phyloP scores from a whole-genome alignment of 2,329 filamentous ascomycete species.

The Falciphora oryzae region DNA sequence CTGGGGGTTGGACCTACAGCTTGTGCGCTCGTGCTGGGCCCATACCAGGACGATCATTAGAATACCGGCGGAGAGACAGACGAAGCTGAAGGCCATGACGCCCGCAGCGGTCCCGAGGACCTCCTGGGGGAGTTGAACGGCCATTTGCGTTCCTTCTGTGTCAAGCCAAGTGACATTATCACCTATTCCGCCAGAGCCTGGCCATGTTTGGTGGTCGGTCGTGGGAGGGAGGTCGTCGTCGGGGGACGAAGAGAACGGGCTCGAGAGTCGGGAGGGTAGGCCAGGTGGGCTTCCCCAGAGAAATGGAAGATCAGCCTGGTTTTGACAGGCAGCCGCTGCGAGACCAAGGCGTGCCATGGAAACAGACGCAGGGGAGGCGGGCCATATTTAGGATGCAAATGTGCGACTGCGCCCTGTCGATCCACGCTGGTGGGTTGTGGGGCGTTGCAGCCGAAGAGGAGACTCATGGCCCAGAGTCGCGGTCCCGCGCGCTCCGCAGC shows the following conservation, averaged over 20 bases:
- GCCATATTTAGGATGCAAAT: neutral
- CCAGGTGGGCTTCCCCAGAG: neutral
- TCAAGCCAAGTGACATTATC: constrained; percentile 5
- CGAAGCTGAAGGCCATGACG: constrained; percentile 29
- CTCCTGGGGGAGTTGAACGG: constrained; percentile 27
- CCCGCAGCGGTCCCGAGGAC: constrained; percentile 26
- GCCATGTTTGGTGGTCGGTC: neutral
- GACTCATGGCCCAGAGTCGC: too few relatives aligned
- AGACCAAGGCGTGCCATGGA: neutral
- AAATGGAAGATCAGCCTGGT: neutral
- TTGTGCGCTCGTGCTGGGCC: constrained; percentile 33
- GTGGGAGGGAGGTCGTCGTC: neutral
- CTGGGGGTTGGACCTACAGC: constrained; percentile 29
- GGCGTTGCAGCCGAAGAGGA: neutral
- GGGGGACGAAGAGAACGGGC: too few relatives aligned
- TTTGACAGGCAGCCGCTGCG: neutral
- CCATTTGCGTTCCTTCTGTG: constrained; percentile 24
- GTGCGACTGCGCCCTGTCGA: neutral
- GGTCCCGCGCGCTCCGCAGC: neutral
- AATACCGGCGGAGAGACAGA: constrained; percentile 27
- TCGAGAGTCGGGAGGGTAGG: neutral
- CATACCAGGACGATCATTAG: constrained; percentile 32
- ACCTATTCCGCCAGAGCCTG: neutral
- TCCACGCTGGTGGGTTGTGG: too few relatives aligned
- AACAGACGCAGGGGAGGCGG: neutral